phyloP scores from a whole-genome alignment of 116 monocot genomes.

The Trichopus zeylanicus region DNA sequence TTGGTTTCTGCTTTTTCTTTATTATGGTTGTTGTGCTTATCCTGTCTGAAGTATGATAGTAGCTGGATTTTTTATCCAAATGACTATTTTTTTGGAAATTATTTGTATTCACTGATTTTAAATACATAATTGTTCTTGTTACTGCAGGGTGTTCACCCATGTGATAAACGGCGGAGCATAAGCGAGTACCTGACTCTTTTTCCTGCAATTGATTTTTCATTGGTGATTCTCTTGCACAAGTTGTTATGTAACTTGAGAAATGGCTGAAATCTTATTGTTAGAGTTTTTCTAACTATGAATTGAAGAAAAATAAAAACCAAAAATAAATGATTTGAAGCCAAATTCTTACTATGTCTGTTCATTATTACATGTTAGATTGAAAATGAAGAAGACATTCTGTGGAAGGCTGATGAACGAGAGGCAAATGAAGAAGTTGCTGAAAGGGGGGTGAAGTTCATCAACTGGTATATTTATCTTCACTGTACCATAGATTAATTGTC shows the following conservation, averaged over 20 bases:
- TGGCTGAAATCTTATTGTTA: not conserved
- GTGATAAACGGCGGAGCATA: constrained; percentile 88
- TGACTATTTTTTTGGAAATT: too few relatives aligned
- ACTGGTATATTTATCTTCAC: constrained; percentile 55
- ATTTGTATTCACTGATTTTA: too few relatives aligned
- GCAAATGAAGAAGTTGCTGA: constrained; percentile 55
- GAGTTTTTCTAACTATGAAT: too few relatives aligned
- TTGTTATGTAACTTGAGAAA: not conserved
- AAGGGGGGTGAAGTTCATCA: constrained; percentile 70
- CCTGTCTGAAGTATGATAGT: too few relatives aligned
- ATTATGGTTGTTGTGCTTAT: too few relatives aligned
- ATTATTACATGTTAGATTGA: constrained; percentile 45
- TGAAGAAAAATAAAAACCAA: too few relatives aligned
- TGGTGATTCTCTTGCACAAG: constrained; percentile 26
- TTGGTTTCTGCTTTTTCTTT: too few relatives aligned
- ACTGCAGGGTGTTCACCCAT: constrained; percentile 97
- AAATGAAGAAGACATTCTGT: constrained; percentile 82
- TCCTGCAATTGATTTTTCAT: constrained; percentile 95
- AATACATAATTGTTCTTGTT: too few relatives aligned
- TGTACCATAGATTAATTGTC: too few relatives aligned
- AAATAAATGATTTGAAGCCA: too few relatives aligned
- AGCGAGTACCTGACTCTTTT: constrained; percentile 66
- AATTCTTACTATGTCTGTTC: not conserved
- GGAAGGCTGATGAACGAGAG: constrained; percentile 76
- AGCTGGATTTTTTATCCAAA: too few relatives aligned